Percentiles rank a stretch among this genome's conserved stretches.
Evolutionary conservation across 306 rosid species (phyloP).

Genomic region (Arachis hypogaea): DNA sequence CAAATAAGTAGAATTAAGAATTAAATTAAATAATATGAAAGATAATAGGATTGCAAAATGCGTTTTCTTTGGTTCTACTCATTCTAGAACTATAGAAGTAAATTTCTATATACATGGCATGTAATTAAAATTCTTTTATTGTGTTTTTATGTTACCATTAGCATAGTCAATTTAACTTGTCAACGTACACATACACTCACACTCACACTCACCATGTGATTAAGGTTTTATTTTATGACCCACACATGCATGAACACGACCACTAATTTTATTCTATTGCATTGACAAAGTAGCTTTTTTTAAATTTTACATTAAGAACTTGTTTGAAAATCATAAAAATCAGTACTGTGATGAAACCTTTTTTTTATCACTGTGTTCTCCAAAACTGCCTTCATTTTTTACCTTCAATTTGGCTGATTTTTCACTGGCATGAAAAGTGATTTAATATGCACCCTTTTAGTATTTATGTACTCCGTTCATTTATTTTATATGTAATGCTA

Average conservation of each 20-base stretch:
- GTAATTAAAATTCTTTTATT: background rate
- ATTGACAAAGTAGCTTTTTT: slow-evolving; percentile 4
- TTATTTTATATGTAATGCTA: background rate
- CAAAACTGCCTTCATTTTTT: background rate
- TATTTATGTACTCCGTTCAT: background rate
- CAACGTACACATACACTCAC: background rate
- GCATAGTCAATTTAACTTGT: too few relatives aligned
- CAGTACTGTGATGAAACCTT: background rate
- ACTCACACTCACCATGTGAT: slow-evolving; percentile 15
- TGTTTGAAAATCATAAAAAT: slow-evolving; percentile 22
- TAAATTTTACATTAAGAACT: slow-evolving; percentile 2
- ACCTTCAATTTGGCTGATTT: slow-evolving; percentile 3
- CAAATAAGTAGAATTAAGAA: background rate
- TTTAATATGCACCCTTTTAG: background rate
- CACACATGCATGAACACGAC: background rate
- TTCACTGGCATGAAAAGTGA: slow-evolving; percentile 4
- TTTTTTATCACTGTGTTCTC: background rate
- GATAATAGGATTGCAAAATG: background rate
- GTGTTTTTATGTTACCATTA: too few relatives aligned
- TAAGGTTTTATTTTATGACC: background rate
- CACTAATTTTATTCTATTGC: background rate
- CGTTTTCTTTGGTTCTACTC: background rate
- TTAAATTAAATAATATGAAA: too few relatives aligned
- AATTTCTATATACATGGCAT: background rate
- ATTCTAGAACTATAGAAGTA: background rate